Evolutionary conservation across 192 early-diverging fungal species (phyloP).

Genomic region (Rhizophagus clarus): DNA sequence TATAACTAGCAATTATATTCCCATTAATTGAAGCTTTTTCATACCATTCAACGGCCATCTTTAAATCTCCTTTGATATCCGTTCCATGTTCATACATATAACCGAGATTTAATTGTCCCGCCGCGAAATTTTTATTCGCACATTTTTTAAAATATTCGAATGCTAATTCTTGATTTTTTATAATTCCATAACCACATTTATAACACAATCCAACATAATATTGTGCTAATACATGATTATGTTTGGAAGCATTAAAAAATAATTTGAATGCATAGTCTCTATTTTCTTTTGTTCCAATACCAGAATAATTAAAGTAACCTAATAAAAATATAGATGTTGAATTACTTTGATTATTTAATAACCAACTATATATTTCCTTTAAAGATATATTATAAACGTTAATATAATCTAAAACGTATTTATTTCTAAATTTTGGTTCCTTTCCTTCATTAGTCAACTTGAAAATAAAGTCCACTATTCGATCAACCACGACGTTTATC

Average conservation of each 20-base stretch:
- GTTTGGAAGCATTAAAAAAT: background rate
- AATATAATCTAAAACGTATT: background rate
- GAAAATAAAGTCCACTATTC: background rate
- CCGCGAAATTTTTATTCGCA: background rate
- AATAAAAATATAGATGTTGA: background rate
- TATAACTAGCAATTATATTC: conserved; percentile 57
- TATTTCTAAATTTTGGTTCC: background rate
- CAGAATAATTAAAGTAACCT: background rate
- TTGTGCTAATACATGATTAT: background rate
- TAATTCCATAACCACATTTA: background rate
- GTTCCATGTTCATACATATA: background rate
- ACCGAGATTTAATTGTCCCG: background rate
- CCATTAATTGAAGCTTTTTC: conserved; percentile 55
- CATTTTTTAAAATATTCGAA: background rate
- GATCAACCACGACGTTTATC: background rate
- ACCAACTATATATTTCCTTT: background rate
- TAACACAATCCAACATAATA: background rate
- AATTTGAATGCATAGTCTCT: background rate
- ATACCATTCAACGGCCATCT: conserved; percentile 67
- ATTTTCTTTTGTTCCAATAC: background rate
- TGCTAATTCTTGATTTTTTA: background rate
- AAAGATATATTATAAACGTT: background rate
- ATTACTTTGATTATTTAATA: background rate
- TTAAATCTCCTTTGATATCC: conserved; percentile 64
- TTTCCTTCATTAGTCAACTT: background rate